These are phyloP conservation scores for Colletotrichum australisinense DNA, from an alignment of 2,329 filamentous ascomycete species.

Conservation along the genomic window DNA sequence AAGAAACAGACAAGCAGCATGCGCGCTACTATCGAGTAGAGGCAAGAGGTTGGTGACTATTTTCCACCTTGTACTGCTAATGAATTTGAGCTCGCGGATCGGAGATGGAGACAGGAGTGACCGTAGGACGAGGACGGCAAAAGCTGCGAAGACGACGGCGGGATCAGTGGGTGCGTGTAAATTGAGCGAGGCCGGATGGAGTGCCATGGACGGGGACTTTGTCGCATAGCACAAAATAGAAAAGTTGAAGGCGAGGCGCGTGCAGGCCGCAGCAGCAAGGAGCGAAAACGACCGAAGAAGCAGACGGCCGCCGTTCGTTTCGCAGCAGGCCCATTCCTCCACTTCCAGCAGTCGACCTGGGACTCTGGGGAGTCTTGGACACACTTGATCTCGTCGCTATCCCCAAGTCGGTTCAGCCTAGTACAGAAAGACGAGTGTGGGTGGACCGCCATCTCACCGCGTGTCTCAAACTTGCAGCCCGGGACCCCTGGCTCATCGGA, in stretches of 20 bases:
- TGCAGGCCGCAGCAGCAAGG: conserved; percentile 12
- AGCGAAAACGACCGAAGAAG: conserved; percentile 8
- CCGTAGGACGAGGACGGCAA: neutral
- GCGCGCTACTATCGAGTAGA: neutral
- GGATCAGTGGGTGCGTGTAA: neutral
- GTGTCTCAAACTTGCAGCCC: conserved; percentile 29
- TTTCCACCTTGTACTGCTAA: neutral
- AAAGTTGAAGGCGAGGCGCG: neutral
- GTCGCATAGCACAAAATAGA: neutral
- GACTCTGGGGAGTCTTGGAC: neutral
- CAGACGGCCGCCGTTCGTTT: conserved; percentile 12
- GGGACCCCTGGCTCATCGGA: conserved; percentile 25
- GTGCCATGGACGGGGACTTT: neutral
- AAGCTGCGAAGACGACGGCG: no score
- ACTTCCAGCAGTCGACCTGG: neutral
- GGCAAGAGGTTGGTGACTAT: no score
- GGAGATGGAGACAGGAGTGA: neutral
- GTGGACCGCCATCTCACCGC: conserved; percentile 28
- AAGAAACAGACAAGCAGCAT: neutral
- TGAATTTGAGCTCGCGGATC: neutral
- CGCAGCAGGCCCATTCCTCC: neutral
- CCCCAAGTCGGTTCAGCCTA: conserved; percentile 8
- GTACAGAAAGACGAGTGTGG: conserved; percentile 9
- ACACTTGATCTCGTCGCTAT: neutral
- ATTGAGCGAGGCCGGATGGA: neutral